phyloP scores from a whole-genome alignment of 495 filamentous ascomycete species.

The Lophiostoma macrostomum region DNA sequence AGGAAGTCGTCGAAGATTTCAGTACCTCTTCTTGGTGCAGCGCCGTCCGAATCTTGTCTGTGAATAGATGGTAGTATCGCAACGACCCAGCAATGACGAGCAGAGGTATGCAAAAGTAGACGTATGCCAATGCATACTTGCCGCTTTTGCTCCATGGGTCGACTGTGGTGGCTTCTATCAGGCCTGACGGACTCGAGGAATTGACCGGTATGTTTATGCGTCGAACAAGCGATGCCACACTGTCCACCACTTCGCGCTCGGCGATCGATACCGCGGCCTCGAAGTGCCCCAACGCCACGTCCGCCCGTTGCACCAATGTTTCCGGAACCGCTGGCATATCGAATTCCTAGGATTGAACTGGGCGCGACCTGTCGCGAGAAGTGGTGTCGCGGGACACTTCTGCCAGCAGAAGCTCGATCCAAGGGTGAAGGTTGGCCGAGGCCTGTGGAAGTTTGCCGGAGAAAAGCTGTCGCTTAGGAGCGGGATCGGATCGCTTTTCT shows the following conservation, averaged over 20 bases:
- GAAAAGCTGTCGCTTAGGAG: conserved; percentile 6
- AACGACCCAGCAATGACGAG: conserved; percentile 60
- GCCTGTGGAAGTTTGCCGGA: background rate
- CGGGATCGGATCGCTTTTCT: conserved; percentile 8
- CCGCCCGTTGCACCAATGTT: conserved; percentile 33
- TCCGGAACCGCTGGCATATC: conserved; percentile 39
- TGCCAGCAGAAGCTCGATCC: conserved; percentile 33
- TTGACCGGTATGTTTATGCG: conserved; percentile 70
- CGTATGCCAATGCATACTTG: conserved; percentile 84
- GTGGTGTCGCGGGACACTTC: conserved; percentile 22
- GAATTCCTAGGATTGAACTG: conserved; percentile 4
- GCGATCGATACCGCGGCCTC: conserved; percentile 26
- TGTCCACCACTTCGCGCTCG: conserved; percentile 30
- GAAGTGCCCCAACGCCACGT: conserved; percentile 31
- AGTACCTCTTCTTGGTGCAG: conserved; percentile 72
- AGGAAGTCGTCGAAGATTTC: conserved; percentile 51
- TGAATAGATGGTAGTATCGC: conserved; percentile 78
- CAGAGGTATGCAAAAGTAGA: conserved; percentile 76
- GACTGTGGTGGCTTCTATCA: conserved; percentile 68
- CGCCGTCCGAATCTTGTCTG: conserved; percentile 81
- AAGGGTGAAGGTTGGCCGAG: background rate
- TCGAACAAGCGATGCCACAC: conserved; percentile 53
- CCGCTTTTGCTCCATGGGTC: conserved; percentile 79
- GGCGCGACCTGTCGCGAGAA: conserved; percentile 6
- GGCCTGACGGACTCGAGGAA: conserved; percentile 64